Conservation (phyloP, 2,329 filamentous ascomycete genomes). For the Epichloe gansuensis region DNA sequence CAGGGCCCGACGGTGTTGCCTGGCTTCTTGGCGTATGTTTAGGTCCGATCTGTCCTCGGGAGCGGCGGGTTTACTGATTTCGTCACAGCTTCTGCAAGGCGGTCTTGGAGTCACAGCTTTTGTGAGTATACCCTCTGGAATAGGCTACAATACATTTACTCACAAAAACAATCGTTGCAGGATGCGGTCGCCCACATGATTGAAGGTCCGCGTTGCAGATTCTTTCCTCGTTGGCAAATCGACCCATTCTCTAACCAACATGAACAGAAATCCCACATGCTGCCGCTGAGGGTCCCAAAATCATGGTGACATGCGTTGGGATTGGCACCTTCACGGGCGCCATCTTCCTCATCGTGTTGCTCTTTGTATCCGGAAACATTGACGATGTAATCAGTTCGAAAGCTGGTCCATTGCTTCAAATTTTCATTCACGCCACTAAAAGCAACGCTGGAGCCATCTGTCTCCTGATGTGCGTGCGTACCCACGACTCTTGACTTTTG, state of each 20-base stretch:
- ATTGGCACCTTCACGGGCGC: slow-evolving; percentile 53
- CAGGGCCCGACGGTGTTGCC: slow-evolving; percentile 20
- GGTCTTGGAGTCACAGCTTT: slow-evolving; percentile 19
- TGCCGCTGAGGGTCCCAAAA: slow-evolving; percentile 19
- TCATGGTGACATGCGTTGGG: slow-evolving; percentile 42
- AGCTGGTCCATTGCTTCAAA: slow-evolving; percentile 48
- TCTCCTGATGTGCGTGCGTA: slow-evolving; percentile 41
- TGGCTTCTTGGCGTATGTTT: slow-evolving; percentile 19
- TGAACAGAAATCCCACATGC: slow-evolving; percentile 19
- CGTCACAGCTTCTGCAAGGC: slow-evolving; percentile 17
- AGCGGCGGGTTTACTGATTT: too few relatives aligned
- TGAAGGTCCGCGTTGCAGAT: slow-evolving; percentile 10
- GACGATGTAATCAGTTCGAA: slow-evolving; percentile 40
- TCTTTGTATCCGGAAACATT: slow-evolving; percentile 51
- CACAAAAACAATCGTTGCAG: slow-evolving; percentile 1
- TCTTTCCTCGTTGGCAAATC: neutral
- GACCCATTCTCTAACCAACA: neutral
- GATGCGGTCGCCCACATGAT: slow-evolving; percentile 26
- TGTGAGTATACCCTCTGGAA: too few relatives aligned
- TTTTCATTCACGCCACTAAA: slow-evolving; percentile 49
- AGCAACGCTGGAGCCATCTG: slow-evolving; percentile 51
- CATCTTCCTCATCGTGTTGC: slow-evolving; percentile 48
- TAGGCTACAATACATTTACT: neutral
- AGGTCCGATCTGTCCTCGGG: neutral
- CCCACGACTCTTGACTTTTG: neutral